Base-by-base conservation (phyloP, 2,329 filamentous ascomycete genomes). In the Paracorniculantispora psalliotae region DNA sequence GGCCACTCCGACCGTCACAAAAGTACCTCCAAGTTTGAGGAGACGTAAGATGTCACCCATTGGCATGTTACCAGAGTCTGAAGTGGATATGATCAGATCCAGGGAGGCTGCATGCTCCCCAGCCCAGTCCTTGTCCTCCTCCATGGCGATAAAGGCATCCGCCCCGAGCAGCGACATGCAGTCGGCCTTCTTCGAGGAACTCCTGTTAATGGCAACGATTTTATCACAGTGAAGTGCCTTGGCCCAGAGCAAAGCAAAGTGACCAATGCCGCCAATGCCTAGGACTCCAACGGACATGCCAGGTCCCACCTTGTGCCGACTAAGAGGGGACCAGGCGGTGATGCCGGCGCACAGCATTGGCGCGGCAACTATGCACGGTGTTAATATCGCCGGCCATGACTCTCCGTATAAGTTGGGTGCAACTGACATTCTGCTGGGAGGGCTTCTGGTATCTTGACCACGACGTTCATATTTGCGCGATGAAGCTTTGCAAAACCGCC, bases 321-420 rank as follows among this genome's bases (percentile, higher is more conserved):
- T 77, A 52, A 91, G 70, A 0, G 88, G 87, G 10, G 79, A 77
- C 67, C 79, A 91, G 7, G 87, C 76, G 0, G 88, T 91, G 35
- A 90, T 79, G 13, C 88, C 88, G 21, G 81, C 88, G 66, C 88
- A 90, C 47, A 91, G 76, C 81, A 91, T 84, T 3, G 87, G 87
- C n/a, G 87, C 78, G 12, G 76, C 75, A 63, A 80, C 65, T n/a
- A 12, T 33, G 30, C 6, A 6, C 12, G 30, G 30, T 6, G 6
- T 33, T 12, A 12, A 33, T 33, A 33, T n/a, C n/a, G n/a, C n/a
- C n/a, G n/a, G n/a, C n/a, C n/a, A n/a, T n/a, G n/a, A n/a, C n/a
- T n/a, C n/a, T n/a, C n/a, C n/a, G n/a, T n/a, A n/a, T n/a, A n/a
- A n/a, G n/a, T n/a, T n/a, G n/a, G n/a, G n/a, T n/a, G n/a, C n/a